Percentiles rank a stretch among this genome's conserved stretches.
Evolutionary conservation across 371 early-diverging fungal genomes (phyloP).

Genomic region (Mortierella sp.): DNA sequence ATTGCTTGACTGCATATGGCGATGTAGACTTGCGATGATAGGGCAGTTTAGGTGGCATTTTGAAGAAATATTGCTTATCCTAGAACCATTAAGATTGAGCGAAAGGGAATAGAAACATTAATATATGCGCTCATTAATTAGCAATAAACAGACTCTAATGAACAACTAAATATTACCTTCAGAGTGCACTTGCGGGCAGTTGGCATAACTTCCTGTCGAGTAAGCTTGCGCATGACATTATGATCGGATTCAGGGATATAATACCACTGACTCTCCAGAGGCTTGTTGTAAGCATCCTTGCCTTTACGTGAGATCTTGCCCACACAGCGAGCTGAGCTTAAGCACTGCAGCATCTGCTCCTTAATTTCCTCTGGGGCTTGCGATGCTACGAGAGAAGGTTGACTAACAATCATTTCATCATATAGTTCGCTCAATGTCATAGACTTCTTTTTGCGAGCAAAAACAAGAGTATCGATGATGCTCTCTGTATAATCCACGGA

Average conservation of each 20-base stretch:
- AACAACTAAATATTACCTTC: conserved; percentile 39
- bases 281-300: conserved; percentile 74
- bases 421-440: conserved; percentile 52
- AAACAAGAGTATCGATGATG: conserved; percentile 55
- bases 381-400: conserved; percentile 37
- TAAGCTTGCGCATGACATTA: conserved; percentile 52
- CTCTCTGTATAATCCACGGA: conserved; percentile 53
- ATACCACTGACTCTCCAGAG: conserved; percentile 71
- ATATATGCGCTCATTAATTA: too few relatives aligned
- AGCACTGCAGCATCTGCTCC: conserved; percentile 48
- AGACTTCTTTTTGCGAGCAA: conserved; percentile 55
- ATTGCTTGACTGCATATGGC: conserved; percentile 52
- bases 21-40: conserved; percentile 62
- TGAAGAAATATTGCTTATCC: conserved; percentile 78
- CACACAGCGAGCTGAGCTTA: conserved; percentile 52
- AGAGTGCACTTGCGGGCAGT: conserved; percentile 76
- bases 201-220: conserved; percentile 61
- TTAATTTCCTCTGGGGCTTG: conserved; percentile 44
- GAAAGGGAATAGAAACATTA: too few relatives aligned
- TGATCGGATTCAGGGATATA: conserved; percentile 71
- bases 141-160: neutral
- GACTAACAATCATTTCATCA: conserved; percentile 53
- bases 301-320: conserved; percentile 75
- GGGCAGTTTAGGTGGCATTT: conserved; percentile 71
- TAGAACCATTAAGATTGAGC: neutral